Evolutionary conservation across 2,329 filamentous ascomycete genomes (phyloP).

Genomic region (Diaporthe velutina): DNA sequence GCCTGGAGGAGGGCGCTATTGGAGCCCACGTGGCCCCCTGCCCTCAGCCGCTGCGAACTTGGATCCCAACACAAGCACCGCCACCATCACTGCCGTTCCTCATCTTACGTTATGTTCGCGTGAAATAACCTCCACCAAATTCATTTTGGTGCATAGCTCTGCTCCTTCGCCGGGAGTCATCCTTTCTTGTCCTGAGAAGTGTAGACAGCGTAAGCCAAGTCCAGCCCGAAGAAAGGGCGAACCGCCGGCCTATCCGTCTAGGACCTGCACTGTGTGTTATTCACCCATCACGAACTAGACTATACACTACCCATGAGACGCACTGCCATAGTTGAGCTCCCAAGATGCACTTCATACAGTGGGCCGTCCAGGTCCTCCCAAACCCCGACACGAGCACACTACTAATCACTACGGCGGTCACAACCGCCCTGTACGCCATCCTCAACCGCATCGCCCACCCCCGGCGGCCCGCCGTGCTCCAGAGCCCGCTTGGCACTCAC

Average conservation of each 20-base stretch:
- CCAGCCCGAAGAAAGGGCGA: background rate
- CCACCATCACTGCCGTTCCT: background rate
- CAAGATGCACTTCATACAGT: constrained; percentile 22
- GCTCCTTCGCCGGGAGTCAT: background rate
- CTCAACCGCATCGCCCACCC: constrained; percentile 12
- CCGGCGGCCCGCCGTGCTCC: constrained; percentile 22
- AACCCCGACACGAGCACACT: background rate
- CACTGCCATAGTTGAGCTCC: background rate
- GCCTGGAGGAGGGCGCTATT: constrained; percentile 15
- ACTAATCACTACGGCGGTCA: constrained; percentile 1
- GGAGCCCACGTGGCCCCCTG: constrained; percentile 13
- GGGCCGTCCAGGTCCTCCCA: background rate
- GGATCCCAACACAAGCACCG: background rate
- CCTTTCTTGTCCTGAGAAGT: background rate
- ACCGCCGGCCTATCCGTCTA: background rate
- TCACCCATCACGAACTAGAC: background rate
- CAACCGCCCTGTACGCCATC: constrained; percentile 16
- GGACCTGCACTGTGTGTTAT: background rate
- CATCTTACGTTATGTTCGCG: background rate
- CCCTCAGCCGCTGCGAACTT: background rate
- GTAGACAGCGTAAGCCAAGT: background rate
- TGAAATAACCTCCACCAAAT: background rate
- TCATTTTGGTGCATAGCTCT: background rate
- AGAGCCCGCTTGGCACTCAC: constrained; percentile 49
- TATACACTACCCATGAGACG: background rate